phyloP scores from a whole-genome alignment of 2,329 filamentous ascomycete species.

The Botryotinia globosa region DNA sequence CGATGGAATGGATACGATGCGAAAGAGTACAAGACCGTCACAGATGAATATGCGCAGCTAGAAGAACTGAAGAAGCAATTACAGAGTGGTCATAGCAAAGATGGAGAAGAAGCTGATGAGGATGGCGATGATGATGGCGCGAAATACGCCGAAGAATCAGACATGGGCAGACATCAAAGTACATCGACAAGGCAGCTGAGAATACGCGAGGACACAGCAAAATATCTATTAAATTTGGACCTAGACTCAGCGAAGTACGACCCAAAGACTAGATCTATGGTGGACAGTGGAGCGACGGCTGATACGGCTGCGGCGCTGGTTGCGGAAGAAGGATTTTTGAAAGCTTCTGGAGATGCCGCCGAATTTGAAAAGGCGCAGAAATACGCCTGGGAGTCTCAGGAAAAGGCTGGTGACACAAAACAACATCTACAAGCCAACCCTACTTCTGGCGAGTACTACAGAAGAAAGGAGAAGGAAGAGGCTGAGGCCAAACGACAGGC shows the following conservation, averaged over 20 bases:
- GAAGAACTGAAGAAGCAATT: constrained; percentile 66
- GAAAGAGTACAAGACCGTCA: constrained; percentile 78
- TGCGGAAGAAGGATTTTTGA: constrained; percentile 89
- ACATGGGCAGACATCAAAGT: constrained; percentile 92
- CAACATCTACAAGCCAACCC: constrained; percentile 95
- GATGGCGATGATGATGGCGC: constrained; percentile 56
- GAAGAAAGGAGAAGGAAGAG: constrained; percentile 77
- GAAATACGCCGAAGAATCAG: constrained; percentile 89
- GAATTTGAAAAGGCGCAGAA: constrained; percentile 87
- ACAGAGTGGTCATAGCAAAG: constrained; percentile 44
- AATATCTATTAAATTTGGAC: constrained; percentile 92
- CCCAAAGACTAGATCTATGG: constrained; percentile 89
- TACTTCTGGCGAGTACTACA: constrained; percentile 81
- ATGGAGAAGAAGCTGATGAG: constrained; percentile 51
- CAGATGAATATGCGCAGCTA: constrained; percentile 84
- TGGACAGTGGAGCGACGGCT: constrained; percentile 75
- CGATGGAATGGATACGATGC: constrained; percentile 98
- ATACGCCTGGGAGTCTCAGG: constrained; percentile 95
- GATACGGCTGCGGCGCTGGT: constrained; percentile 80
- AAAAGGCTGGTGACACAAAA: constrained; percentile 72
- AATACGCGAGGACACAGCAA: constrained; percentile 93
- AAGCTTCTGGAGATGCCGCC: constrained; percentile 82
- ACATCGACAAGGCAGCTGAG: constrained; percentile 88
- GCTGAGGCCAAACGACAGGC: constrained; percentile 65
- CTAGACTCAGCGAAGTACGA: constrained; percentile 97